A percentile compares a stretch with the other conserved stretches of the same genome.
These are phyloP conservation scores for Dictyostelium firmibasis DNA, from an alignment of 78 protist species.

Conservation along the genomic window DNA sequence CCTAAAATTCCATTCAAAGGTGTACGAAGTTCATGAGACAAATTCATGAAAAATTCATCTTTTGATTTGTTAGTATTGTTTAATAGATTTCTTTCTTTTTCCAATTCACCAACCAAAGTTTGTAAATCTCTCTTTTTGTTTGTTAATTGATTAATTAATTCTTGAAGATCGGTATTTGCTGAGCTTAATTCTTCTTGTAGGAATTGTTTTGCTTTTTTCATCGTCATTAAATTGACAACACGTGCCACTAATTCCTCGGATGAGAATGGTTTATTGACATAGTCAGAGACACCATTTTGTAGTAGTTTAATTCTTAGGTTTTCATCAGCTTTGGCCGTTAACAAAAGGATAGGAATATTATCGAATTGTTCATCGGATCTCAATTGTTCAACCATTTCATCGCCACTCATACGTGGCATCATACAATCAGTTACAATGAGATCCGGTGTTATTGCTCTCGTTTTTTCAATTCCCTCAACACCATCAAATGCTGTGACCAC, in stretches of 20 bases:
- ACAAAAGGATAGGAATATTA: constrained; percentile 51
- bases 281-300: constrained; percentile 68
- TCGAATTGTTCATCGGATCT: constrained; percentile 30
- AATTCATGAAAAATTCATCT: constrained; percentile 72
- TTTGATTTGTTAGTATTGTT: constrained; percentile 47
- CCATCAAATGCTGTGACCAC: constrained; percentile 69
- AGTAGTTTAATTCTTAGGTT: constrained; percentile 42
- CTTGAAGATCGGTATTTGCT: constrained; percentile 30
- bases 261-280: constrained; percentile 76
- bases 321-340: constrained; percentile 85
- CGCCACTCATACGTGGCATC: constrained; percentile 84
- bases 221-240: constrained; percentile 16
- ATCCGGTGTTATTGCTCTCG: constrained; percentile 35
- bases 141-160: constrained; percentile 41
- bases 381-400: constrained; percentile 60
- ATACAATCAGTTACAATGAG: constrained; percentile 80
- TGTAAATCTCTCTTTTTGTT: constrained; percentile 48
- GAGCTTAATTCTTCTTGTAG: constrained; percentile 56
- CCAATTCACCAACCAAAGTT: constrained; percentile 30
- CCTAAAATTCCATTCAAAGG: constrained; percentile 70
- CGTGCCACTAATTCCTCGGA: constrained; percentile 66
- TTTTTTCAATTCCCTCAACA: constrained; percentile 59
- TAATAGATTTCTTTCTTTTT: constrained; percentile 36
- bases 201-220: constrained; percentile 67
- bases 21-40: constrained; percentile 75